Evolutionary conservation across 2,329 filamentous ascomycete genomes (phyloP), one percentile per base, ranked within the genome.

Genomic region (Acephala macrosclerotiorum): DNA sequence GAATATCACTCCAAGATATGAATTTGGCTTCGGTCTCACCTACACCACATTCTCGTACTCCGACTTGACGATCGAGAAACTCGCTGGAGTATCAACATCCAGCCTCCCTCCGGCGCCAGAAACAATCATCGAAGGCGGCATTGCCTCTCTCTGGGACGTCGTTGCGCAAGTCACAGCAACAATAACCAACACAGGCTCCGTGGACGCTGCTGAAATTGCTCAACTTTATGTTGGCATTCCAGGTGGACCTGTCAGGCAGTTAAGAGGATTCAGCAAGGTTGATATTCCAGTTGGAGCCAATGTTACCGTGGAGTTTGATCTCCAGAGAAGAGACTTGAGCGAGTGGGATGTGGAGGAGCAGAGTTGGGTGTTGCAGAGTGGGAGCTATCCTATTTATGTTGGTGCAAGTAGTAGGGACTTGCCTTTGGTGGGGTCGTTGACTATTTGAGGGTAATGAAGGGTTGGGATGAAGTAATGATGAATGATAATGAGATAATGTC

Each of bases 251-350:
- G 80, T 84, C 0, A 80, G 83, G 56, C 87, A 91, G 74, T 79
- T 91, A 16, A 82, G 89, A 1, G 88, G 89, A 8, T 91, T 91
- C 67, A 82, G 83, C 29, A 90, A 89, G 74, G 81, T 86, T 0
- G 75, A 73, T 1, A 73, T 91, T 11, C 68, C 74, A 0, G 80
- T 84, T 0, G 82, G 83, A 0, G 76, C 85, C 70, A 80, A 78
- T 1, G 76, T 79, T 6, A 76, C 76, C 1, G 74, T 87, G 7
- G 77, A 70, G 0, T 85, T 91, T 69, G 78, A 82, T 35, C 75
- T 91, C 42, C 87, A 83, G 3, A 80, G 85, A 63, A 84, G 88
- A 57, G 89, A 91, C 70, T 73, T 91, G 61, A 89, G 87, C 66
- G 80, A 87, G 0, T 91, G 89, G 89, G 85, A 91, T 72, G 84